Evolutionary conservation across 2,329 filamentous ascomycete genomes (phyloP).

Genomic region (Exutisphaerella laricina): DNA sequence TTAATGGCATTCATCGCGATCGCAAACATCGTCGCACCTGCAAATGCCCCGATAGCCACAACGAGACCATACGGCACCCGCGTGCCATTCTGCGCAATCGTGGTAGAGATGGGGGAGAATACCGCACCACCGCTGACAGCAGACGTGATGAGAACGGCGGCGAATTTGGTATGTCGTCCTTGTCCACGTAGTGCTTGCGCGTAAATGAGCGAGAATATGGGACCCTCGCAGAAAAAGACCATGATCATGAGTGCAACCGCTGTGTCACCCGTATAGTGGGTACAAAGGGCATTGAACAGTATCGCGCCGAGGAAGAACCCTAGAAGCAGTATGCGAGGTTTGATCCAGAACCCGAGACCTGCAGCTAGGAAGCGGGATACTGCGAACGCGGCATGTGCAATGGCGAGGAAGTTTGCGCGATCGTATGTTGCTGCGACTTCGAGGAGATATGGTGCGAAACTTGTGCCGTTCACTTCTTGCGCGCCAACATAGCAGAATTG

Average conservation of each 20-base stretch:
- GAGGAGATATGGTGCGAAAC: slow-evolving; percentile 42
- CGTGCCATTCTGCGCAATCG: slow-evolving; percentile 38
- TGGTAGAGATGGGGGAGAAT: slow-evolving; percentile 52
- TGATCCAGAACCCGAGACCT: slow-evolving; percentile 48
- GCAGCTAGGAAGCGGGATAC: slow-evolving; percentile 54
- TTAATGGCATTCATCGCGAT: slow-evolving; percentile 49
- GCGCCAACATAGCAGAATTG: slow-evolving; percentile 58
- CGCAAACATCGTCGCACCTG: slow-evolving; percentile 48
- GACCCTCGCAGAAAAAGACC: slow-evolving; percentile 56
- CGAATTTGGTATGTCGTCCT: slow-evolving; percentile 54
- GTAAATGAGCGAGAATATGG: slow-evolving; percentile 55
- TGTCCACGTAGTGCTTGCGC: slow-evolving; percentile 54
- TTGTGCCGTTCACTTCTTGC: slow-evolving; percentile 52
- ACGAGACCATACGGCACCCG: slow-evolving; percentile 47
- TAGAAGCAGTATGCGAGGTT: slow-evolving; percentile 54
- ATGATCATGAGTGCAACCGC: slow-evolving; percentile 48
- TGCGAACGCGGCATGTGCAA: slow-evolving; percentile 55
- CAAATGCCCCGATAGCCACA: slow-evolving; percentile 50
- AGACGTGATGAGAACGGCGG: slow-evolving; percentile 48
- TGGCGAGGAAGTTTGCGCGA: slow-evolving; percentile 42
- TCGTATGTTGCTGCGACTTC: slow-evolving; percentile 36
- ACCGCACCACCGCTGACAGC: slow-evolving; percentile 51
- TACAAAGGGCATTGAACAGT: slow-evolving; percentile 47
- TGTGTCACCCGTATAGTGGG: slow-evolving; percentile 42
- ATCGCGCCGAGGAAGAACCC: slow-evolving; percentile 50